Evolutionary conservation across 208 protist genomes (phyloP).

Genomic region (Balamuthia mandrillaris): DNA sequence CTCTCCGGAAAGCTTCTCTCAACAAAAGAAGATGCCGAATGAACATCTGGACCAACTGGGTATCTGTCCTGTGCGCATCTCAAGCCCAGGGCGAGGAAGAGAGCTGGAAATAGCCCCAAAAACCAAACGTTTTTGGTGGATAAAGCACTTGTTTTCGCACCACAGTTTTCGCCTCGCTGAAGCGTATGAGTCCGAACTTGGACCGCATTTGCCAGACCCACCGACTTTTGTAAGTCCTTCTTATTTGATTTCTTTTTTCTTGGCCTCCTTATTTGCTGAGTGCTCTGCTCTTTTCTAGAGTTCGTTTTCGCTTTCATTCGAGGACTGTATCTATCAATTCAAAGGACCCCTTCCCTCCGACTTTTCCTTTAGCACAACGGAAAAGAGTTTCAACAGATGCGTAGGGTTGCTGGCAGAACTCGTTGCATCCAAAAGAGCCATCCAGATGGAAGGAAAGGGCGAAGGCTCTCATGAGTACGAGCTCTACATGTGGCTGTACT

Average conservation of each 20-base stretch:
- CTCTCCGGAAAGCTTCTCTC: neutral
- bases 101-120: neutral
- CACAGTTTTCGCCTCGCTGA: neutral
- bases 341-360: neutral
- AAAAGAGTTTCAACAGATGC: neutral
- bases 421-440: neutral
- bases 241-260: neutral
- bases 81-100: neutral
- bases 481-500: neutral
- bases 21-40: neutral
- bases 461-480: neutral
- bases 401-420: neutral
- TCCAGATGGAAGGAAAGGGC: neutral
- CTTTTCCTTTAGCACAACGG: neutral
- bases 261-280: neutral
- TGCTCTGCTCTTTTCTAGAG: neutral
- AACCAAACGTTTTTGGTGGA: neutral
- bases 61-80: neutral
- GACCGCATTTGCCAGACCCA: neutral
- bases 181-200: neutral
- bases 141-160: neutral
- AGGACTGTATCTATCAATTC: neutral
- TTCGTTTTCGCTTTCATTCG: neutral
- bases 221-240: neutral
- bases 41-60: neutral